These are phyloP conservation scores for Pythium folliculosum DNA, from an alignment of 352 stramenopile genomes.

Conservation along the genomic window DNA sequence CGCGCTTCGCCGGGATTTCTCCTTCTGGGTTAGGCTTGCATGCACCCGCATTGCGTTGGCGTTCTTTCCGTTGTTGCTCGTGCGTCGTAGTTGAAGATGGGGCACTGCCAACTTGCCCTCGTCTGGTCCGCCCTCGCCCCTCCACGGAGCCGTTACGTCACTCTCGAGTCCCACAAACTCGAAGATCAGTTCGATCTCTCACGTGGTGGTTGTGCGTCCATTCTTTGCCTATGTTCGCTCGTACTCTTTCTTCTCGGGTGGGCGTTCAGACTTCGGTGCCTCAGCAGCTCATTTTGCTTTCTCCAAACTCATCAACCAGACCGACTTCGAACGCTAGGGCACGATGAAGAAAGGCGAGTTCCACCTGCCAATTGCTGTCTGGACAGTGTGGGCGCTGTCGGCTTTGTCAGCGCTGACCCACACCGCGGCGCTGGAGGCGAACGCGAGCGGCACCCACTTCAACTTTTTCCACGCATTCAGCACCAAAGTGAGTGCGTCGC, in stretches of 20 bases:
- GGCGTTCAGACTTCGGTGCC: too few species aligned
- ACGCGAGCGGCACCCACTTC: constrained; percentile 6
- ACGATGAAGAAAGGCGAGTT: neutral
- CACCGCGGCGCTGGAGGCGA: neutral
- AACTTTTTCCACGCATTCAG: constrained; percentile 23
- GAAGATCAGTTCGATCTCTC: neutral
- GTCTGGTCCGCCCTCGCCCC: neutral
- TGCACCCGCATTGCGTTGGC: neutral
- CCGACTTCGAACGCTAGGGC: too few species aligned
- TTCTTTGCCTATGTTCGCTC: neutral
- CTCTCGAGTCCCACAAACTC: too few species aligned
- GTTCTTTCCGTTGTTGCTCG: neutral
- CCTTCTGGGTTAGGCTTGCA: neutral
- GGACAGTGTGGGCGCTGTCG: neutral
- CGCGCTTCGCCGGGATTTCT: neutral
- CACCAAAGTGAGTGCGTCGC: neutral
- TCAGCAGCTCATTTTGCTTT: neutral
- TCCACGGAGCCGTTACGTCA: neutral
- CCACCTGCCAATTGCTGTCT: neutral
- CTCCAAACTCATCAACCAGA: too few species aligned
- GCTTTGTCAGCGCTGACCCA: neutral
- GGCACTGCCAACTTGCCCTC: neutral
- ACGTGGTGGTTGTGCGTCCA: neutral
- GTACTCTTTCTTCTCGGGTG: too few species aligned
- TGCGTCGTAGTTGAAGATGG: neutral